These are phyloP conservation scores for Porcisia deanei DNA, from an alignment of 208 protist species.

Conservation along the genomic window DNA sequence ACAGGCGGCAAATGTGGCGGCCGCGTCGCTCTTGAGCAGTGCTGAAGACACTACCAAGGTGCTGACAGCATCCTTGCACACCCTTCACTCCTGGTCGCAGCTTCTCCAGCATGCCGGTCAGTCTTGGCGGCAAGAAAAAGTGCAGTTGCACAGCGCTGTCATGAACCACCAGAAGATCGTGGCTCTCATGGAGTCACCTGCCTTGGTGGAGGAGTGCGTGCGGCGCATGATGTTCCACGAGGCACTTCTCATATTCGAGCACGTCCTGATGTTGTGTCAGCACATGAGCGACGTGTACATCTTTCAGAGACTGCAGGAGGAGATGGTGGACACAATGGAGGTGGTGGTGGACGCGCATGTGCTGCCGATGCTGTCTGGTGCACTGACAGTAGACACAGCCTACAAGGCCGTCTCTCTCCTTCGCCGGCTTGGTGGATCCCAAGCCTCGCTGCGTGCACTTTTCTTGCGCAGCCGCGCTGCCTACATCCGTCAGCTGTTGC, in stretches of 20 bases:
- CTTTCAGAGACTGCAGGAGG: conserved; percentile 31
- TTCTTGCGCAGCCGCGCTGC: conserved; percentile 56
- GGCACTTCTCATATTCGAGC: conserved; percentile 70
- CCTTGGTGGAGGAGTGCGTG: conserved; percentile 68
- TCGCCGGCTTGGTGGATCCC: conserved; percentile 45
- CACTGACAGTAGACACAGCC: conserved; percentile 61
- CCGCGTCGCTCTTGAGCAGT: conserved; percentile 34
- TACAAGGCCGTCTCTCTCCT: conserved; percentile 73
- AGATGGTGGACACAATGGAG: conserved; percentile 40
- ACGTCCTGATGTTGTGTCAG: conserved; percentile 48
- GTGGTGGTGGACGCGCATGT: conserved; percentile 43
- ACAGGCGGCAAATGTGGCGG: conserved; percentile 50
- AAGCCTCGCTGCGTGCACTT: conserved; percentile 37
- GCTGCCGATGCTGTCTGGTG: conserved; percentile 60
- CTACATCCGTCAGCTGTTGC: conserved; percentile 46
- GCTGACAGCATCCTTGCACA: conserved; percentile 46
- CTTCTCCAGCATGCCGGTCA: conserved; percentile 42
- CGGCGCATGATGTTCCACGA: conserved; percentile 80
- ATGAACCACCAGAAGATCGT: conserved; percentile 66
- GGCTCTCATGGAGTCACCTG: conserved; percentile 72
- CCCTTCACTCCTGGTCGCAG: conserved; percentile 55
- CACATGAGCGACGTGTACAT: conserved; percentile 38
- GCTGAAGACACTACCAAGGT: conserved; percentile 42
- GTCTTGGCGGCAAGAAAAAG: conserved; percentile 66
- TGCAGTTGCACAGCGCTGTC: conserved; percentile 47